These are phyloP conservation scores for Metschnikowia kofuensis DNA, from an alignment of 805 yeast genomes.

Conservation along the genomic window DNA sequence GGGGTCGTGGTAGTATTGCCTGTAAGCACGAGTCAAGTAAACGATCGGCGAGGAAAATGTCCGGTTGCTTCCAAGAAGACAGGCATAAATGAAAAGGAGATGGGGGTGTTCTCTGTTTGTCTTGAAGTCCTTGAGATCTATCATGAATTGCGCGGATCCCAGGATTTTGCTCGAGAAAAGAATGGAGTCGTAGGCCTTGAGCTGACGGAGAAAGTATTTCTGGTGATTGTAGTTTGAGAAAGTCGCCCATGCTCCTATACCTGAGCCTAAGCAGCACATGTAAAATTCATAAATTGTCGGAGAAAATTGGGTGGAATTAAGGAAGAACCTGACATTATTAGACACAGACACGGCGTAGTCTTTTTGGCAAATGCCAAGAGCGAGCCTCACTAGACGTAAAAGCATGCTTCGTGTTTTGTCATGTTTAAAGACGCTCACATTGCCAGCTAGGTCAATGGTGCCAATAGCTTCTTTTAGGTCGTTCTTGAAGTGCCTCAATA, in stretches of 20 bases:
- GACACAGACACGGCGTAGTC: slow-evolving; percentile 53
- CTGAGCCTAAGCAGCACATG: slow-evolving; percentile 62
- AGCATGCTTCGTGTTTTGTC: slow-evolving; percentile 58
- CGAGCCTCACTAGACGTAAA: slow-evolving; percentile 63
- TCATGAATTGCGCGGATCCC: slow-evolving; percentile 77
- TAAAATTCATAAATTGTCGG: slow-evolving; percentile 65
- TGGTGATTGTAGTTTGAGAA: slow-evolving; percentile 82
- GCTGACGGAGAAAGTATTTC: slow-evolving; percentile 82
- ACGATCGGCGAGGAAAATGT: slow-evolving; percentile 81
- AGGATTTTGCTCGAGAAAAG: slow-evolving; percentile 49
- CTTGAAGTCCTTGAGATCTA: slow-evolving; percentile 42
- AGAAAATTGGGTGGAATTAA: slow-evolving; percentile 73
- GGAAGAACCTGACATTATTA: slow-evolving; percentile 57
- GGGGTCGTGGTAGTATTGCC: slow-evolving; percentile 69
- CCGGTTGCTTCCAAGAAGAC: slow-evolving; percentile 74
- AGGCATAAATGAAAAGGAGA: slow-evolving; percentile 73
- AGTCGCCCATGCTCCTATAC: slow-evolving; percentile 53
- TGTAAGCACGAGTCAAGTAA: slow-evolving; percentile 70
- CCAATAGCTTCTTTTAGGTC: slow-evolving; percentile 52
- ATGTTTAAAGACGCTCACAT: slow-evolving; percentile 74
- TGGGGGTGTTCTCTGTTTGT: slow-evolving; percentile 56
- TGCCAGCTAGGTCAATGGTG: slow-evolving; percentile 69
- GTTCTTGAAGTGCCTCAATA: slow-evolving; percentile 60
- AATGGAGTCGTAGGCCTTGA: slow-evolving; percentile 82
- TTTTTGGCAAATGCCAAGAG: slow-evolving; percentile 46